Percentiles rank a stretch among this genome's conserved stretches.
These are phyloP conservation scores for Zea luxurians DNA, from an alignment of 176 grass and related monocot genomes.

Conservation along the genomic window DNA sequence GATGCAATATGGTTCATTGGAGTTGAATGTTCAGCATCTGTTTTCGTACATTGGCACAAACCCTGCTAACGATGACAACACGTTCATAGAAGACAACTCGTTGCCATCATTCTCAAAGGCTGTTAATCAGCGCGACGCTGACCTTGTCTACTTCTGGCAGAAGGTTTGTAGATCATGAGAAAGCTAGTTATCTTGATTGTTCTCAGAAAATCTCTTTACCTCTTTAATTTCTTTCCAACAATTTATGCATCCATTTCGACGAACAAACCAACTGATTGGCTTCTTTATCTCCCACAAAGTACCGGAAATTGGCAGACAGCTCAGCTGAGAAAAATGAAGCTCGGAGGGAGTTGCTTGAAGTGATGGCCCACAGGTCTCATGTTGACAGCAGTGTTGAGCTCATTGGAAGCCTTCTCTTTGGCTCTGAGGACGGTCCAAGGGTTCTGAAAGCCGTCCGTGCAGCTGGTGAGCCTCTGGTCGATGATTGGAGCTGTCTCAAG, in stretches of 20 bases:
- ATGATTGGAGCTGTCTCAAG: constrained; percentile 96
- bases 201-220: neutral
- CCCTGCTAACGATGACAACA: constrained; percentile 73
- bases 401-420: constrained; percentile 89
- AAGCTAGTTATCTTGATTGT: constrained; percentile 1
- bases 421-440: constrained; percentile 57
- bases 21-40: constrained; percentile 58
- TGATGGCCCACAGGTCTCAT: constrained; percentile 86
- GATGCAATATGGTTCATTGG: constrained; percentile 84
- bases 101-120: constrained; percentile 51
- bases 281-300: constrained; percentile 49
- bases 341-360: constrained; percentile 77
- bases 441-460: constrained; percentile 63
- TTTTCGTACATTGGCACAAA: constrained; percentile 84
- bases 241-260: constrained; percentile 2
- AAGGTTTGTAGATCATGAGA: constrained; percentile 45
- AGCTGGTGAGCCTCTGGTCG: constrained; percentile 68
- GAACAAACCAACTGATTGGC: constrained; percentile 30
- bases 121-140: constrained; percentile 93
- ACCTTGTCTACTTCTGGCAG: constrained; percentile 98
- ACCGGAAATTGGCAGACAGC: constrained; percentile 55
- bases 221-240: constrained; percentile 9
- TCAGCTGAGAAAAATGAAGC: constrained; percentile 67
- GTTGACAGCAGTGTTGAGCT: constrained; percentile 82
- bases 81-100: constrained; percentile 71